Evolutionary conservation across 257 asterid genomes (phyloP).

Genomic region (Nicotiana sylvestris): DNA sequence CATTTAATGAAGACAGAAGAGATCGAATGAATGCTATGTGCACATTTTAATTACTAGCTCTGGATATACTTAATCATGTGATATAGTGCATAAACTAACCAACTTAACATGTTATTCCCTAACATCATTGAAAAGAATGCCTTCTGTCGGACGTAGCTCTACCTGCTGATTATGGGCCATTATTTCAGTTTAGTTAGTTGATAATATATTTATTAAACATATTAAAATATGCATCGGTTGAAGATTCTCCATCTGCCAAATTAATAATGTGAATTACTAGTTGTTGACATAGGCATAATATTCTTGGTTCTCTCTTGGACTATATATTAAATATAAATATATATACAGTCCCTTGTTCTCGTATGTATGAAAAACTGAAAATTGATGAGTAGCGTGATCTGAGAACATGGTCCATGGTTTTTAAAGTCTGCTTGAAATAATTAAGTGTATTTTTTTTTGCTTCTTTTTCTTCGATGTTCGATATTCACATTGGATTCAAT

Average conservation of each 20-base stretch:
- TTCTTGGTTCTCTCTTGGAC: background rate
- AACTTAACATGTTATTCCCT: background rate
- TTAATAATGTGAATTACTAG: no score
- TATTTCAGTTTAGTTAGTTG: slow-evolving; percentile 10
- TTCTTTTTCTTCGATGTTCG: no score
- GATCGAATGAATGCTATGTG: background rate
- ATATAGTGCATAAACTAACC: background rate
- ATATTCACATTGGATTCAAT: no score
- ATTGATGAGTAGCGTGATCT: no score
- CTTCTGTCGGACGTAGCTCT: slow-evolving; percentile 11
- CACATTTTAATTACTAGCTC: background rate
- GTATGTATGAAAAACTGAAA: no score
- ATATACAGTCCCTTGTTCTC: background rate
- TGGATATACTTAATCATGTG: background rate
- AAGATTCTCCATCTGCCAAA: slow-evolving; percentile 1
- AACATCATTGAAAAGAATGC: background rate
- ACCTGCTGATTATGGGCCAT: background rate
- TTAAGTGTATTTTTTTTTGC: no score
- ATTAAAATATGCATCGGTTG: background rate
- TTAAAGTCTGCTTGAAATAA: no score
- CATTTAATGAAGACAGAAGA: background rate
- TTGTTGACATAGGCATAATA: background rate
- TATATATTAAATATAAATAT: no score
- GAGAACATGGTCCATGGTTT: no score
- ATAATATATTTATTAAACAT: no score